phyloP scores from a whole-genome alignment of 176 grass and related monocot species.

The Eragrostis curvula region DNA sequence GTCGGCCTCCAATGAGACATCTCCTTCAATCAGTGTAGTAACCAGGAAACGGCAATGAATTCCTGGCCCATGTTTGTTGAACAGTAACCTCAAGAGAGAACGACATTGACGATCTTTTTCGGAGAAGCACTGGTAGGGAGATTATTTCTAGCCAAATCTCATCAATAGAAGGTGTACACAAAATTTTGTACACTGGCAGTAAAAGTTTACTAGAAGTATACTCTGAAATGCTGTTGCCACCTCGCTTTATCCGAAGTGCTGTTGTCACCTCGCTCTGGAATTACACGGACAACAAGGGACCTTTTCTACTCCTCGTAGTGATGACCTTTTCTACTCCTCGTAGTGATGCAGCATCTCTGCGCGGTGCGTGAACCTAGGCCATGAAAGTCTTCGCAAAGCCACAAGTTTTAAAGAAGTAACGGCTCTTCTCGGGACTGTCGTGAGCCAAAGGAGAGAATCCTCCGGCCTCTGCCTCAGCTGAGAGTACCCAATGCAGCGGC shows the following conservation, averaged over 20 bases:
- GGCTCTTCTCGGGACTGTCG: not conserved
- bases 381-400: not conserved
- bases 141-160: too few species aligned
- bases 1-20: slow-evolving; percentile 22
- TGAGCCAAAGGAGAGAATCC: not conserved
- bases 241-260: not conserved
- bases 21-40: not conserved
- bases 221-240: too few species aligned
- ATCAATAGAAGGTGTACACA: too few species aligned
- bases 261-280: not conserved
- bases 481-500: too few species aligned
- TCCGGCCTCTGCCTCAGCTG: not conserved
- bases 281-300: not conserved
- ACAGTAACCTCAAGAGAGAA: too few species aligned
- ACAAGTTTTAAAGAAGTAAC: not conserved
- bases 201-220: too few species aligned
- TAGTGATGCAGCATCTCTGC: too few species aligned
- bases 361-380: too few species aligned
- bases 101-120: too few species aligned
- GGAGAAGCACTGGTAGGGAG: too few species aligned
- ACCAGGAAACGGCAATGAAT: slow-evolving; percentile 18
- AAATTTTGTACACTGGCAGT: too few species aligned
- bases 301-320: not conserved
- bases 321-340: too few species aligned
- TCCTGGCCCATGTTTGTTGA: not conserved